Base-by-base conservation (phyloP, 1,139 yeast species). In the Sugiyamaella neomexicana region DNA sequence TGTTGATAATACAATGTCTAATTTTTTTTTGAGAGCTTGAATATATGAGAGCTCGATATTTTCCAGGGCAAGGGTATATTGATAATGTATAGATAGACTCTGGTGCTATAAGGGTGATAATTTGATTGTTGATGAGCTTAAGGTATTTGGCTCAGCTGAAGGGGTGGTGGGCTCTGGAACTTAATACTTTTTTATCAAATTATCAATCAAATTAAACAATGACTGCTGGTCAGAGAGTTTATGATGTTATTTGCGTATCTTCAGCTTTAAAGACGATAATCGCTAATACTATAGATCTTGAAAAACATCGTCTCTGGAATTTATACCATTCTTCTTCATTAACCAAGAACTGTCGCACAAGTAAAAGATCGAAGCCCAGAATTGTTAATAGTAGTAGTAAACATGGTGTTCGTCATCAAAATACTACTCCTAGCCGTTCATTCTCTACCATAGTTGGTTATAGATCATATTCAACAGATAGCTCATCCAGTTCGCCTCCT, bases 211-310 rank as follows among this genome's bases (percentile, higher is more conserved):
- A 20, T n/a, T n/a, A n/a, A n/a, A 37, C 29, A 25, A 52, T 52
- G 50, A 58, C 53, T 51, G 40, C 54, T n/a, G 62, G 59, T 12
- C 54, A 52, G 40, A 36, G 53, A 43, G 20, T 61, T 12, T 61
- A 59, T 39, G 65, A 61, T 49, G 58, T 57, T 12, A 31, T 52
- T 25, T 51, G 62, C 15, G 60, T 61, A 9, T 61, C 61, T 1
- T 46, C 60, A 10, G 63, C 61, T n/a, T 56, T 57, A 8, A 41
- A 40, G 17, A 27, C 45, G 2, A 61, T 58, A 2, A 27, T 54
- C 5, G 44, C 17, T 23, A n/a, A 39, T 17, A 46, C 23, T 27
- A 29, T 47, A 3, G 50, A 55, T n/a, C 9, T 50, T 32, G 54
- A 53, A 27, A 55, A 52, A 29, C 32, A 52, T 7, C 34, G 43